Evolutionary conservation across 371 early-diverging fungal species (phyloP), one percentile per base, ranked within the genome.

Genomic region (Amoeboaphelidium occidentale): DNA sequence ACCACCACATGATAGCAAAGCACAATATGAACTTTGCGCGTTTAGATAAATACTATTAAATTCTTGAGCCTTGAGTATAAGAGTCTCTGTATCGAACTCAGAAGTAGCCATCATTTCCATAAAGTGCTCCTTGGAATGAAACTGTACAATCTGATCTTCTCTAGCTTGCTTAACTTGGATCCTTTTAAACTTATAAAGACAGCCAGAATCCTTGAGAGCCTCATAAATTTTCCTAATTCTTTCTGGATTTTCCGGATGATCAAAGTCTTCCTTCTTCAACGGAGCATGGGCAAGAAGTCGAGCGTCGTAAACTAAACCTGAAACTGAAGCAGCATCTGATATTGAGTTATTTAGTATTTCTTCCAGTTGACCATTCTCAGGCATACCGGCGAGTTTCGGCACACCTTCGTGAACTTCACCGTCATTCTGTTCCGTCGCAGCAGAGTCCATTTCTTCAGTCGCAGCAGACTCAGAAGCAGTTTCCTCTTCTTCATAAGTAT

Each of bases 41-140:
- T 75, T 79, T 22, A 84, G 54, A 59, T 81, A 84, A 17, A 85
- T 64, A 0, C 77, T 76, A 53, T 83, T 74, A 46, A 65, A 70
- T 12, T 56, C 48, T n/a, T 62, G 43, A 23, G 66, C 67, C 27
- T 57, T 48, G 10, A 46, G 54, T 4, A 61, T 46, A 47, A 73
- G 68, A 1, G 71, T 68, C 51, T 71, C 70, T 17, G 58, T 62
- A 69, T 71, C 45, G 54, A 58, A 61, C 14, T 32, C 59, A 51
- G 66, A 45, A 51, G 25, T 49, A 3, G 42, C 32, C n/a, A 54
- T 14, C 20, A 78, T 59, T 1, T 52, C 48, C 3, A 56, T 43
- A 13, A 71, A 54, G 49, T 77, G 69, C 1, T 58, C 57, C 10
- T 50, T 47, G 1, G 70, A 63, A 52, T 86, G 87, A 3, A 74